Evolutionary conservation across 352 stramenopile species (phyloP).

Genomic region (Halophytophthora batemanensis): DNA sequence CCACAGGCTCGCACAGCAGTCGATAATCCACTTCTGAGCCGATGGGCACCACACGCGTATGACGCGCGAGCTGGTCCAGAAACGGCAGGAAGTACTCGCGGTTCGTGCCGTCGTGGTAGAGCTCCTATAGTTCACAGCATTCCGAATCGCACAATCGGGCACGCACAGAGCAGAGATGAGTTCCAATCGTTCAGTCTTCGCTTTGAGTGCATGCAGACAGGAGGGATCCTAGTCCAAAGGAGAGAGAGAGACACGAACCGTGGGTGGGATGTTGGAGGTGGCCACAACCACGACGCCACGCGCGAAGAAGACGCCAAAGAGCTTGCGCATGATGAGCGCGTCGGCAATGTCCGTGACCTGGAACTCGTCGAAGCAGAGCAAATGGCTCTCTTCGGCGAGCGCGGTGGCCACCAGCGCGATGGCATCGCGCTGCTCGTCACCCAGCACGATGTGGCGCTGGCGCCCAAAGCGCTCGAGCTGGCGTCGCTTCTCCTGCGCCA

Average conservation of each 20-base stretch:
- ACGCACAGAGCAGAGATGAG: no score
- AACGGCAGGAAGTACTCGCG: slow-evolving; percentile 97
- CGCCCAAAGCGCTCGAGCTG: slow-evolving; percentile 76
- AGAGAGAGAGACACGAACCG: slow-evolving; percentile 23
- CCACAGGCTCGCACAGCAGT: slow-evolving; percentile 36
- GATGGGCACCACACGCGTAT: slow-evolving; percentile 83
- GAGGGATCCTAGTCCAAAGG: no score
- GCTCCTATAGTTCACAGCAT: slow-evolving; percentile 44
- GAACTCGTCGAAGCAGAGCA: slow-evolving; percentile 98
- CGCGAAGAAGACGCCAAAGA: slow-evolving; percentile 91
- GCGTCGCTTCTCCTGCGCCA: slow-evolving; percentile 90
- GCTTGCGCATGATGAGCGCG: slow-evolving; percentile 94
- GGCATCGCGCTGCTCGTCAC: slow-evolving; percentile 61
- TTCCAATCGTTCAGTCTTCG: no score
- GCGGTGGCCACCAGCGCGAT: slow-evolving; percentile 80
- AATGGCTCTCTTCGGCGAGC: slow-evolving; percentile 81
- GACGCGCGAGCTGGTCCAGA: slow-evolving; percentile 89
- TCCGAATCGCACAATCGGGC: no score
- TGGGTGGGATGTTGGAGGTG: slow-evolving; percentile 91
- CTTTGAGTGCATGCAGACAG: no score
- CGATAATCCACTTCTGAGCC: slow-evolving; percentile 75
- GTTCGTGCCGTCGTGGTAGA: slow-evolving; percentile 96
- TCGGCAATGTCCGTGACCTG: slow-evolving; percentile 97
- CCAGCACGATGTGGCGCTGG: slow-evolving; percentile 83
- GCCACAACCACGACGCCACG: slow-evolving; percentile 92